Evolutionary conservation across 352 stramenopile species (phyloP).

Genomic region (Globisporangium radiosum): DNA sequence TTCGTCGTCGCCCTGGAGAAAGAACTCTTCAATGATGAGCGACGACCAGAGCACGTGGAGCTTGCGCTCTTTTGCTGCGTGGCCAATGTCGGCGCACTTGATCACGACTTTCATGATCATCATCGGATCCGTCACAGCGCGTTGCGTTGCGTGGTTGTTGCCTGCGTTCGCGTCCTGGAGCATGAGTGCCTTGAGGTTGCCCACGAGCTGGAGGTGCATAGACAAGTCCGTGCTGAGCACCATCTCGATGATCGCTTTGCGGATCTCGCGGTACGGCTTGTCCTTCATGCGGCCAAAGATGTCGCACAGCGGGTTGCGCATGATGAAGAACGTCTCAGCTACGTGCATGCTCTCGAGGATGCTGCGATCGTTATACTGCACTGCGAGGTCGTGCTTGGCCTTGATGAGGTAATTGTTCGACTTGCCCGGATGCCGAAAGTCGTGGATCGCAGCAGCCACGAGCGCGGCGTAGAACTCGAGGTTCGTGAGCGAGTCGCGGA

Average conservation of each 20-base stretch:
- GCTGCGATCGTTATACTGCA: slow-evolving; percentile 81
- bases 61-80: slow-evolving; percentile 82
- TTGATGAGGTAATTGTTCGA: slow-evolving; percentile 87
- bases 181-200: slow-evolving; percentile 66
- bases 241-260: slow-evolving; percentile 84
- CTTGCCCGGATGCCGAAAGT: slow-evolving; percentile 80
- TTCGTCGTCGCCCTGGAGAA: slow-evolving; percentile 92
- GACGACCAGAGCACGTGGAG: slow-evolving; percentile 89
- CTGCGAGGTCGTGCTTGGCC: slow-evolving; percentile 64
- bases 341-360: slow-evolving; percentile 87
- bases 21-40: slow-evolving; percentile 94
- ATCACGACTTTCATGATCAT: slow-evolving; percentile 88
- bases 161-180: slow-evolving; percentile 47
- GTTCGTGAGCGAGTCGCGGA: slow-evolving; percentile 69
- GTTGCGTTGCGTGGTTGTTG: slow-evolving; percentile 15
- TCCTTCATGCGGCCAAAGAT: slow-evolving; percentile 81
- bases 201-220: slow-evolving; percentile 76
- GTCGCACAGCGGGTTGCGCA: slow-evolving; percentile 61
- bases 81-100: slow-evolving; percentile 91
- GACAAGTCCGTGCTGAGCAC: slow-evolving; percentile 84
- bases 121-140: slow-evolving; percentile 60
- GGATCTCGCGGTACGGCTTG: slow-evolving; percentile 70
- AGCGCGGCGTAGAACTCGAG: slow-evolving; percentile 80
- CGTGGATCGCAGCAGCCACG: slow-evolving; percentile 77
- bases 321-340: slow-evolving; percentile 80